Evolutionary conservation across 176 grass and related monocot species (phyloP).

Genomic region (Miscanthus lutarioriparius): DNA sequence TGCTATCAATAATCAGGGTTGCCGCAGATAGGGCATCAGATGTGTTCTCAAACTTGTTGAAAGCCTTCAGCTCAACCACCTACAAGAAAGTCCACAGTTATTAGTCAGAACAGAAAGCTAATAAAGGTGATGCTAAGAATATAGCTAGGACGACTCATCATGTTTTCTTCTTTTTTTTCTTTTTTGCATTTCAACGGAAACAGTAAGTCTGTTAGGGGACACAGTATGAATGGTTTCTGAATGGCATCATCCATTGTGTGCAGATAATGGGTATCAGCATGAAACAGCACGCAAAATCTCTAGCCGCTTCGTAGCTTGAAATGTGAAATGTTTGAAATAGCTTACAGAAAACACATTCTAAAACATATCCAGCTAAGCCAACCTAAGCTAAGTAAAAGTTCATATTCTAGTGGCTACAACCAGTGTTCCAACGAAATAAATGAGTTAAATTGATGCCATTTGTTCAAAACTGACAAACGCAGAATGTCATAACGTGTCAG

Average conservation of each 20-base stretch:
- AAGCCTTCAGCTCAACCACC: slow-evolving; percentile 94
- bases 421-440: background rate
- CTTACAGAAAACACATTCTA: background rate
- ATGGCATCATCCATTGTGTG: background rate
- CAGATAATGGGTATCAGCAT: background rate
- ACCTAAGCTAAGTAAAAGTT: background rate
- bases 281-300: background rate
- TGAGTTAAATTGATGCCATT: background rate
- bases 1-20: slow-evolving; percentile 73
- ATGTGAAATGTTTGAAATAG: background rate
- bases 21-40: slow-evolving; percentile 71
- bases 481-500: background rate
- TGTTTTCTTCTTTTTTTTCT: background rate
- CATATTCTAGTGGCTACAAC: background rate
- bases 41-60: slow-evolving; percentile 92
- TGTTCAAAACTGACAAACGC: background rate
- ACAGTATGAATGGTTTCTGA: background rate
- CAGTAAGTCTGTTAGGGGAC: background rate
- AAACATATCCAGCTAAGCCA: background rate
- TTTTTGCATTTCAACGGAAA: background rate
- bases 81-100: slow-evolving; percentile 8
- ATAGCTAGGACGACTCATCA: background rate
- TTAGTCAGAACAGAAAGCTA: background rate
- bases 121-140: background rate
- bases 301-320: background rate